Evolutionary conservation across 1,284 basidiomycete species (phyloP).

Genomic region (Spongispora temasekensis): DNA sequence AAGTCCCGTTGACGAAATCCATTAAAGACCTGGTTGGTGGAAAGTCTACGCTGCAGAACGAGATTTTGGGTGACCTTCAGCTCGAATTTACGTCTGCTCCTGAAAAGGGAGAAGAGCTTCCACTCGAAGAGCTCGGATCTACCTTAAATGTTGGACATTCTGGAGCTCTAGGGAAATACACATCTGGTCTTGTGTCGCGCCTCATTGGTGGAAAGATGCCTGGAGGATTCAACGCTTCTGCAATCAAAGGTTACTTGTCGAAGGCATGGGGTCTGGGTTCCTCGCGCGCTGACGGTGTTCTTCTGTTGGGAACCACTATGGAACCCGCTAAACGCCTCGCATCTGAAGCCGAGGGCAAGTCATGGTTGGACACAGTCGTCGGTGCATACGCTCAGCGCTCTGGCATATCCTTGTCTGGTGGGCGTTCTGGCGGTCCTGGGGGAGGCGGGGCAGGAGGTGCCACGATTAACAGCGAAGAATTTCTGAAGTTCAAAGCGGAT

Average conservation of each 20-base stretch:
- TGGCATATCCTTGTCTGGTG: conserved; percentile 83
- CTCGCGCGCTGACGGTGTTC: conserved; percentile 85
- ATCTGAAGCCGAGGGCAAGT: conserved; percentile 90
- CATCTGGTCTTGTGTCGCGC: conserved; percentile 89
- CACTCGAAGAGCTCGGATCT: conserved; percentile 92
- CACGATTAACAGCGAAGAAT: conserved; percentile 97
- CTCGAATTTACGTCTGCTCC: conserved; percentile 90
- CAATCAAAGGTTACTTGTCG: conserved; percentile 87
- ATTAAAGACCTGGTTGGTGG: conserved; percentile 99
- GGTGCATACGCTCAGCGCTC: conserved; percentile 83
- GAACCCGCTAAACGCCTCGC: conserved; percentile 94
- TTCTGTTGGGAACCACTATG: conserved; percentile 88
- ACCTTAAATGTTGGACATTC: conserved; percentile 81
- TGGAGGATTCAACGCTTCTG: conserved; percentile 95
- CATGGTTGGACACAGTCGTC: conserved; percentile 90
- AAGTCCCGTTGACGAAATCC: conserved; percentile 90
- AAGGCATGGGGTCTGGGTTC: conserved; percentile 95
- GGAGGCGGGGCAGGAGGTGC: conserved; percentile 71
- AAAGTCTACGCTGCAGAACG: conserved; percentile 97
- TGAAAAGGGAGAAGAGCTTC: conserved; percentile 97
- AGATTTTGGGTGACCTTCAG: conserved; percentile 92
- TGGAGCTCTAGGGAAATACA: conserved; percentile 93
- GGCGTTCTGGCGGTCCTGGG: conserved; percentile 59
- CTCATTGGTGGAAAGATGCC: conserved; percentile 97
- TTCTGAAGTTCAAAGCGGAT: conserved; percentile 93